phyloP scores from a whole-genome alignment of 345 rosid genomes.

The Camelina sativa region DNA sequence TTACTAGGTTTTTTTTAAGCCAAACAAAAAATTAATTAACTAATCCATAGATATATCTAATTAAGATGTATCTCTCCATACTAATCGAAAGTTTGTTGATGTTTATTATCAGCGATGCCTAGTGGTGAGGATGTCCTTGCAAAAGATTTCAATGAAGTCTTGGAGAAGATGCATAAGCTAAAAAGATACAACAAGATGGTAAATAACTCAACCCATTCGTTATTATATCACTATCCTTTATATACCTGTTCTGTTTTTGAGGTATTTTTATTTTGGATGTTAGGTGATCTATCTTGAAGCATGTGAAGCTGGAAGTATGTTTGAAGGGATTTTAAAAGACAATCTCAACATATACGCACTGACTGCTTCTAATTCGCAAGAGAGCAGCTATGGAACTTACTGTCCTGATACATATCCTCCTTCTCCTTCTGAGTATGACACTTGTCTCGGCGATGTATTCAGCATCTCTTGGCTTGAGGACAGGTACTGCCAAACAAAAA shows the following conservation, averaged over 20 bases:
- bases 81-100: not conserved
- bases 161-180: constrained; percentile 53
- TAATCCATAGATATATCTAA: not conserved
- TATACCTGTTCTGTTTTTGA: constrained; percentile 6
- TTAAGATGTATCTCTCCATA: constrained; percentile 2
- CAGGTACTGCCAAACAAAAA: constrained; percentile 47
- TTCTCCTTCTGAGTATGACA: constrained; percentile 37
- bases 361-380: constrained; percentile 64
- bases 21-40: not conserved
- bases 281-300: constrained; percentile 73
- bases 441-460: constrained; percentile 72
- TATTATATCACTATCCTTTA: not conserved
- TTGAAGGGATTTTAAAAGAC: constrained; percentile 57
- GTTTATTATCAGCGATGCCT: constrained; percentile 54
- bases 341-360: constrained; percentile 53
- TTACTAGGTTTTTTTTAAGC: constrained; percentile 39
- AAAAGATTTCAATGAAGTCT: constrained; percentile 50
- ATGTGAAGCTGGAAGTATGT: constrained; percentile 72
- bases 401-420: constrained; percentile 44
- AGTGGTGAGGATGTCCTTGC: constrained; percentile 36
- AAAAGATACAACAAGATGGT: constrained; percentile 59
- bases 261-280: constrained; percentile 13
- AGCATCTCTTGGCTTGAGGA: constrained; percentile 89
- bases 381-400: constrained; percentile 60
- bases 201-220: not conserved